Evolutionary conservation across 805 yeast species (phyloP).

Genomic region (Myxozyma udenii): DNA sequence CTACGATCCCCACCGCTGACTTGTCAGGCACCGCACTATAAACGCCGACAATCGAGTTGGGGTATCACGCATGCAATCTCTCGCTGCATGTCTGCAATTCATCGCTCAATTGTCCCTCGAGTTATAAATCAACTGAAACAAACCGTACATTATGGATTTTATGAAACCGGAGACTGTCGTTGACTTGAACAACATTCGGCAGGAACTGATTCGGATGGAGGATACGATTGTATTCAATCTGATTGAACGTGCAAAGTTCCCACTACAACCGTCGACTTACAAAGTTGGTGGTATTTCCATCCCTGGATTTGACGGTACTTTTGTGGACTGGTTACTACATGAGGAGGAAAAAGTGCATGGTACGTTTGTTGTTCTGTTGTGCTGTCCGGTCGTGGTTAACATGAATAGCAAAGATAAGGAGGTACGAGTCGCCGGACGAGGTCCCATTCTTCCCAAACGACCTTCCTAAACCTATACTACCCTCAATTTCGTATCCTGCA

Average conservation of each 20-base stretch:
- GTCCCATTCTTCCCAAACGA: conserved; percentile 77
- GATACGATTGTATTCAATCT: conserved; percentile 90
- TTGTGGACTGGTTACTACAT: conserved; percentile 78
- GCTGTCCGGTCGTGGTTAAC: background rate
- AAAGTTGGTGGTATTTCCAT: conserved; percentile 51
- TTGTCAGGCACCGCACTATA: too few relatives aligned
- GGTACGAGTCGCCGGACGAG: conserved; percentile 95
- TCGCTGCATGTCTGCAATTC: too few relatives aligned
- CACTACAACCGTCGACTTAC: conserved; percentile 71
- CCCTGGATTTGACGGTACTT: conserved; percentile 71
- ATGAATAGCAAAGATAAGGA: conserved; percentile 69
- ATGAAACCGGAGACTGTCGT: conserved; percentile 37
- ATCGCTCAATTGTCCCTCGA: too few relatives aligned
- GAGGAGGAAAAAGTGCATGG: conserved; percentile 70
- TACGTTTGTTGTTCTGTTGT: conserved; percentile 10
- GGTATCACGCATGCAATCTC: too few relatives aligned
- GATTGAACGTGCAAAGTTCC: conserved; percentile 90
- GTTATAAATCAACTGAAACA: too few relatives aligned
- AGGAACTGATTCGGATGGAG: conserved; percentile 86
- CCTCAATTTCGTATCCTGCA: conserved; percentile 73
- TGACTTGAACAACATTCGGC: conserved; percentile 76
- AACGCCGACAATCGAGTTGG: too few relatives aligned
- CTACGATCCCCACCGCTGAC: too few relatives aligned
- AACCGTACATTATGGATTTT: conserved; percentile 19
- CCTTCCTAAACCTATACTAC: conserved; percentile 67